phyloP scores from a whole-genome alignment of 495 filamentous ascomycete genomes.

The Podospora australis region DNA sequence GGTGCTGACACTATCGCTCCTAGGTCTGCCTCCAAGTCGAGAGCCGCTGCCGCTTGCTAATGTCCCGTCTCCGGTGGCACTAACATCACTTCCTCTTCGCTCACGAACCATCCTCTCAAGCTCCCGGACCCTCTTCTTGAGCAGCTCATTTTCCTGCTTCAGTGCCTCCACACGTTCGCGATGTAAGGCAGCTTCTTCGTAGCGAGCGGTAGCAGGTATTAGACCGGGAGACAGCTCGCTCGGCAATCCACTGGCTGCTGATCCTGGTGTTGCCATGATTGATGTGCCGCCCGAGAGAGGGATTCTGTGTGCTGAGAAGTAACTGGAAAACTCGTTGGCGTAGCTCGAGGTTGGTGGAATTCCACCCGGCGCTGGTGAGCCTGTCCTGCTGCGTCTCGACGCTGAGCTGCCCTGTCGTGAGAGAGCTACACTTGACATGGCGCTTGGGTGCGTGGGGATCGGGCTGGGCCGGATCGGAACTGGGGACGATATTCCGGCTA shows the following conservation, averaged over 20 bases:
- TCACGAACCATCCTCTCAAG: conserved; percentile 53
- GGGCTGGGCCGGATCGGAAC: conserved; percentile 26
- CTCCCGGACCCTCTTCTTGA: conserved; percentile 67
- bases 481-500: conserved; percentile 28
- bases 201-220: conserved; percentile 50
- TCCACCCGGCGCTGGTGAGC: conserved; percentile 23
- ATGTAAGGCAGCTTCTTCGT: conserved; percentile 65
- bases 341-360: conserved; percentile 15
- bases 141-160: conserved; percentile 72
- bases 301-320: background rate
- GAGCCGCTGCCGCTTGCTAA: conserved; percentile 6
- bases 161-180: conserved; percentile 64
- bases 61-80: conserved; percentile 10
- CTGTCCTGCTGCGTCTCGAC: conserved; percentile 36
- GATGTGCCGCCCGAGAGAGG: conserved; percentile 7
- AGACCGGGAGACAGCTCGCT: conserved; percentile 40
- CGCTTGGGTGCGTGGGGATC: conserved; percentile 1
- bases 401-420: conserved; percentile 40
- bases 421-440: conserved; percentile 28
- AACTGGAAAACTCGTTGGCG: conserved; percentile 9
- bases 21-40: background rate
- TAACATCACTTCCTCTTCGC: conserved; percentile 38
- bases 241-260: too few relatives aligned
- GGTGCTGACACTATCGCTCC: conserved; percentile 37
- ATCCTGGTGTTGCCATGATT: conserved; percentile 12